phyloP scores from a whole-genome alignment of 805 yeast genomes.

The Wickerhamiella dianesei region DNA sequence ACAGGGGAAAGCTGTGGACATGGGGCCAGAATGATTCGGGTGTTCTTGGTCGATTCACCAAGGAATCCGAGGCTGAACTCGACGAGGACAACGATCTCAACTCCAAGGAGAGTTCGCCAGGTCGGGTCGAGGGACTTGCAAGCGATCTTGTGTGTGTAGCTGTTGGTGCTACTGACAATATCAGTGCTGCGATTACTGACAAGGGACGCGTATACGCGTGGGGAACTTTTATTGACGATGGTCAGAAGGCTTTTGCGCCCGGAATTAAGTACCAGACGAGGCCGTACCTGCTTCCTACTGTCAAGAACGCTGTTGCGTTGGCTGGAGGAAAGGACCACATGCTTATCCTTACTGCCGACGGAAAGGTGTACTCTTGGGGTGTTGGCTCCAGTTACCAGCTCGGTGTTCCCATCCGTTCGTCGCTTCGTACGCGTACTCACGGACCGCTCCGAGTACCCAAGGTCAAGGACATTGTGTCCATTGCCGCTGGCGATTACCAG shows the following conservation, averaged over 20 bases:
- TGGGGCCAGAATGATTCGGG: slow-evolving; percentile 97
- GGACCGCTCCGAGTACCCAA: slow-evolving; percentile 76
- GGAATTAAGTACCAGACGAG: slow-evolving; percentile 46
- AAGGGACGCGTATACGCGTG: slow-evolving; percentile 89
- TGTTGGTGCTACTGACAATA: slow-evolving; percentile 82
- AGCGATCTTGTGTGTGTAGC: slow-evolving; percentile 49
- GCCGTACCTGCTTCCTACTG: slow-evolving; percentile 50
- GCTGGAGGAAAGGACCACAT: slow-evolving; percentile 92
- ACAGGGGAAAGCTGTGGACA: slow-evolving; percentile 73
- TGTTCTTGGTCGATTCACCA: slow-evolving; percentile 80
- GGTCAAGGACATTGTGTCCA: slow-evolving; percentile 57
- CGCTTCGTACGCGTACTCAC: slow-evolving; percentile 26
- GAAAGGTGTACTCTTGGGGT: slow-evolving; percentile 94
- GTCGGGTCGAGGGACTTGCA: slow-evolving; percentile 52
- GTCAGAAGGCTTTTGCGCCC: slow-evolving; percentile 69
- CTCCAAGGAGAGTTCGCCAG: slow-evolving; percentile 82
- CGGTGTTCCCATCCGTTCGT: slow-evolving; percentile 54
- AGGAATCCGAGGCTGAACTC: slow-evolving; percentile 48
- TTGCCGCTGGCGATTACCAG: slow-evolving; percentile 92
- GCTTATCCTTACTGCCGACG: slow-evolving; percentile 67
- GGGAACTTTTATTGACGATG: slow-evolving; percentile 89
- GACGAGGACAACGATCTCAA: slow-evolving; percentile 73
- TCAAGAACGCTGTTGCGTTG: slow-evolving; percentile 61
- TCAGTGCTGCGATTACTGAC: slow-evolving; percentile 65
- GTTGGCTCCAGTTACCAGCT: slow-evolving; percentile 87